Evolutionary conservation across 306 rosid species (phyloP).

Genomic region (Dalbergia cultrata): DNA sequence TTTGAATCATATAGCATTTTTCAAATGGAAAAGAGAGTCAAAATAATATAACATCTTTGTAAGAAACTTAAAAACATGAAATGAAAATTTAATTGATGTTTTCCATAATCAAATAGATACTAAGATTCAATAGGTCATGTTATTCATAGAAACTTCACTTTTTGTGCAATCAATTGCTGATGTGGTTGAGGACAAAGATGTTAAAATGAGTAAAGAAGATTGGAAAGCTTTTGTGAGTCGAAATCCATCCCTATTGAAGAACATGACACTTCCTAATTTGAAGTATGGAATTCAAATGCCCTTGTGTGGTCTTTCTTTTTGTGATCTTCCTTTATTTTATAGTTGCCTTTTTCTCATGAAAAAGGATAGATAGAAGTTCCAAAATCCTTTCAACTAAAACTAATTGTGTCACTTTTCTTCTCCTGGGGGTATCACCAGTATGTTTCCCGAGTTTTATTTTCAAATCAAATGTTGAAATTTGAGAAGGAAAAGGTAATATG

Average conservation of each 20-base stretch:
- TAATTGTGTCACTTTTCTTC: slow-evolving; percentile 28
- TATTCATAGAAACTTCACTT: slow-evolving; percentile 7
- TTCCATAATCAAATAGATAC: too few species aligned
- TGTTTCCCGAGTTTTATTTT: slow-evolving; percentile 73
- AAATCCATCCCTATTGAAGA: slow-evolving; percentile 72
- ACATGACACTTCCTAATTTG: slow-evolving; percentile 92
- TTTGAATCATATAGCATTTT: too few species aligned
- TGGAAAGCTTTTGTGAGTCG: slow-evolving; percentile 72
- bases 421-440: slow-evolving; percentile 64
- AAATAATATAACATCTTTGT: too few species aligned
- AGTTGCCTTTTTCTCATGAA: not conserved
- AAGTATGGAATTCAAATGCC: slow-evolving; percentile 58
- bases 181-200: slow-evolving; percentile 76
- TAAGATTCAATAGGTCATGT: not conserved
- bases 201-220: slow-evolving; percentile 76
- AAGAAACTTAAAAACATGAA: too few species aligned
- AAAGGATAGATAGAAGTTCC: not conserved
- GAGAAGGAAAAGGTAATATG: slow-evolving; percentile 14
- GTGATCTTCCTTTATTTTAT: not conserved
- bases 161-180: slow-evolving; percentile 74
- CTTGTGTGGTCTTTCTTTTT: too few species aligned
- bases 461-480: slow-evolving; percentile 58
- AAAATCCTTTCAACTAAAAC: not conserved
- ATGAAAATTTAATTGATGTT: too few species aligned
- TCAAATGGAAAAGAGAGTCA: too few species aligned